Percentiles rank a stretch among this genome's conserved stretches.
Evolutionary conservation across 306 rosid genomes (phyloP).

Genomic region (Quercus variabilis): DNA sequence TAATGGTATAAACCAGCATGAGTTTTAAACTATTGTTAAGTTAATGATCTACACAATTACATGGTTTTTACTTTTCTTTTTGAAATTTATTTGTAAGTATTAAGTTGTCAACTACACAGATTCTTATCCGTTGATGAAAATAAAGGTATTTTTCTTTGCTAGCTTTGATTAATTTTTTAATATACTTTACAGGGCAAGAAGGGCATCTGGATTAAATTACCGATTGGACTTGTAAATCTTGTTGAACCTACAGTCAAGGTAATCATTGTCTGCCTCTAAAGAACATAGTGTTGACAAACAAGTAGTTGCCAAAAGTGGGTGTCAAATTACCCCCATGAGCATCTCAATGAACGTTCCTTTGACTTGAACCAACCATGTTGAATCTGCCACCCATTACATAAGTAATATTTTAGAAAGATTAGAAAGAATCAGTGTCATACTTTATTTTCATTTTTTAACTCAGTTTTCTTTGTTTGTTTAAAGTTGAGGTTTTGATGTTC

Average conservation of each 20-base stretch:
- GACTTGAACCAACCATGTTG: background rate
- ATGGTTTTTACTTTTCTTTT: background rate
- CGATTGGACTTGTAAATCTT: slow-evolving; percentile 44
- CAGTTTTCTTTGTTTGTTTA: too few relatives aligned
- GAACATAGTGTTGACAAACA: background rate
- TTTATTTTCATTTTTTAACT: background rate
- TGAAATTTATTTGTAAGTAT: background rate
- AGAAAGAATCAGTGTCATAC: background rate
- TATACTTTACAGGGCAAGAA: slow-evolving; percentile 35
- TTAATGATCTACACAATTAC: background rate
- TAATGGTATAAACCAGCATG: background rate
- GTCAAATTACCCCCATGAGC: background rate
- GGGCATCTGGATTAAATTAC: slow-evolving; percentile 58
- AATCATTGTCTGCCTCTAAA: slow-evolving; percentile 11
- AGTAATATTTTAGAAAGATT: background rate
- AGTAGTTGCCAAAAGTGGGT: background rate
- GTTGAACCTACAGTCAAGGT: slow-evolving; percentile 51
- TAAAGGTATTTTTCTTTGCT: background rate
- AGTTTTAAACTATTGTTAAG: background rate
- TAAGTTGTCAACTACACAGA: background rate
- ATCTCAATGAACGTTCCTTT: background rate
- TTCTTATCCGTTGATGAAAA: background rate
- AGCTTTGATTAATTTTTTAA: background rate
- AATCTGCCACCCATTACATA: background rate
- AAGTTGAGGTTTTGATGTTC: too few relatives aligned